Percentiles rank a stretch among this genome's conserved stretches.
Evolutionary conservation across 208 protist genomes (phyloP).

Genomic region (Wallacemonas rigidus): DNA sequence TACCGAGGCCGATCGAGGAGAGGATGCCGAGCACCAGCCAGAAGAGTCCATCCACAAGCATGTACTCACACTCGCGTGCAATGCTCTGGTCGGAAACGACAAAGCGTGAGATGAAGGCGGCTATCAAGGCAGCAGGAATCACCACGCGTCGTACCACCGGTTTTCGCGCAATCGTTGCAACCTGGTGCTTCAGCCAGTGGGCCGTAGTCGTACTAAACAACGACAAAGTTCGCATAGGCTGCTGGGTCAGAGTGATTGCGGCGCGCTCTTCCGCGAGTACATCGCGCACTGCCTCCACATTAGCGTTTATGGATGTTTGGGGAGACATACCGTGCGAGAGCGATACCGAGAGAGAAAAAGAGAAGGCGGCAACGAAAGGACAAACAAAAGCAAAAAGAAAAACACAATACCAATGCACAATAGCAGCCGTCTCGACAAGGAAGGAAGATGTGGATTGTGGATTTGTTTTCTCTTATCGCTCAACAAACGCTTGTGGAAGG

Average conservation of each 20-base stretch:
- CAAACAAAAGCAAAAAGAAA: no score
- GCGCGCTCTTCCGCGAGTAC: slow-evolving; percentile 43
- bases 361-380: no score
- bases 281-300: slow-evolving; percentile 35
- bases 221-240: slow-evolving; percentile 37
- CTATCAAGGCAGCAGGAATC: slow-evolving; percentile 38
- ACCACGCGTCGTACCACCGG: slow-evolving; percentile 36
- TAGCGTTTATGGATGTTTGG: neutral
- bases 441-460: no score
- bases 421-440: no score
- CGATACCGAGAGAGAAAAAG: no score
- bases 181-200: slow-evolving; percentile 25
- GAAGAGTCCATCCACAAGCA: slow-evolving; percentile 78
- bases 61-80: slow-evolving; percentile 83
- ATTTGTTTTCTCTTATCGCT: no score
- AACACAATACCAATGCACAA: no score
- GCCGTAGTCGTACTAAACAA: slow-evolving; percentile 36
- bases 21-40: slow-evolving; percentile 92
- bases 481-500: no score
- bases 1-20: slow-evolving; percentile 92
- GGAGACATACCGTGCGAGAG: neutral
- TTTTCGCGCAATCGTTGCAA: slow-evolving; percentile 21
- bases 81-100: slow-evolving; percentile 46
- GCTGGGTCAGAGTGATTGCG: slow-evolving; percentile 39
- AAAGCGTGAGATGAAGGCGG: slow-evolving; percentile 46